A percentile compares a stretch with the other conserved stretches of the same genome.
phyloP scores from a whole-genome alignment of 1,284 basidiomycete species.

The Phellopilus nigrolimitatus region DNA sequence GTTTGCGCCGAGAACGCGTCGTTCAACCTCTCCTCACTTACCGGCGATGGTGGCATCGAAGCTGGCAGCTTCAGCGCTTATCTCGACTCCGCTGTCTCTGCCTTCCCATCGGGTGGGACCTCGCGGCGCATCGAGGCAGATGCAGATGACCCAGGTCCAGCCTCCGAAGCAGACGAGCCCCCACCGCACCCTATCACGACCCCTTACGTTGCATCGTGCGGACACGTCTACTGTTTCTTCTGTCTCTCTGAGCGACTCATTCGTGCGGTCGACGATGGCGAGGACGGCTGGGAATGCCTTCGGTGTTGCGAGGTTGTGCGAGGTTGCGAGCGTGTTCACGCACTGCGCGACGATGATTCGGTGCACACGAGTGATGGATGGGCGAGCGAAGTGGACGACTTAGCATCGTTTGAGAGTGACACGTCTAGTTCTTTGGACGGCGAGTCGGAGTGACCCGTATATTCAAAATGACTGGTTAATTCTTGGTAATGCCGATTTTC shows the following conservation, averaged over 20 bases:
- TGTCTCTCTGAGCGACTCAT: conserved; percentile 81
- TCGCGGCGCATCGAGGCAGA: background rate
- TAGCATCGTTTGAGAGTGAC: conserved; percentile 17
- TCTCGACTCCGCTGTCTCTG: conserved; percentile 20
- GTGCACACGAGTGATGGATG: conserved; percentile 16
- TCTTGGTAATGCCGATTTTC: no score
- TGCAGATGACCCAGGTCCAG: conserved; percentile 15
- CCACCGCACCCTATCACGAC: conserved; percentile 62
- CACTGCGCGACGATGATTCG: conserved; percentile 11
- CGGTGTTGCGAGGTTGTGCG: conserved; percentile 63
- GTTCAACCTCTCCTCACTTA: conserved; percentile 50
- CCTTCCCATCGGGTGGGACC: conserved; percentile 22
- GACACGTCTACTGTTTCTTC: conserved; percentile 83
- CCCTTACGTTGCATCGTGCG: conserved; percentile 72
- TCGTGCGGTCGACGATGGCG: conserved; percentile 60
- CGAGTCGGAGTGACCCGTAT: background rate
- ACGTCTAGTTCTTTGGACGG: conserved; percentile 9
- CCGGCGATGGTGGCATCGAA: conserved; percentile 45
- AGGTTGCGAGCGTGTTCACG: conserved; percentile 46
- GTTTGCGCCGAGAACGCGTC: conserved; percentile 74
- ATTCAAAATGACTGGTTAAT: background rate
- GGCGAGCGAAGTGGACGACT: conserved; percentile 17
- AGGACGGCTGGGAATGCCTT: conserved; percentile 74
- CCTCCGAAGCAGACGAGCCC: conserved; percentile 34
- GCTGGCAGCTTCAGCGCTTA: conserved; percentile 29